Evolutionary conservation across 2,329 filamentous ascomycete species (phyloP), one percentile per base, ranked within the genome.

Genomic region (Xylariales sp.): DNA sequence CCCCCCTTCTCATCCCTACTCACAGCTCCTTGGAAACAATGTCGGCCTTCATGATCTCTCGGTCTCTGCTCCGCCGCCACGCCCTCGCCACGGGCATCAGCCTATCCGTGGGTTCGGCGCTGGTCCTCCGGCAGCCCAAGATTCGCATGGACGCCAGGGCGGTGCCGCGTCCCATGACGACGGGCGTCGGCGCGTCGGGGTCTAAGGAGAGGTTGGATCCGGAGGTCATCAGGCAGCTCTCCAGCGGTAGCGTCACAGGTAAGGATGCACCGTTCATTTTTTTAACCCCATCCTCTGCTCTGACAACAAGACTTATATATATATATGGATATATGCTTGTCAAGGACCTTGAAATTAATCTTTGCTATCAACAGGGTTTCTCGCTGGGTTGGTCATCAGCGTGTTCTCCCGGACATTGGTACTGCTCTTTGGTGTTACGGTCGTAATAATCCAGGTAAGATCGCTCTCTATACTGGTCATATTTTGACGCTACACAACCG

Each of bases 361-460:
- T 42, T 12, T 31, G 15, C 8, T 11, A 4, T 13, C 7, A 25
- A 3, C 33, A 83, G 81, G 82, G 14, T 76, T 85, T 39, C 50
- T 74, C n/a, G 62, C 72, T 4, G 84, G 84, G 2, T 51, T 90
- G 21, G 63, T 82, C 0, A 70, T 89, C 18, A 79, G 80, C 41
- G 66, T 83, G 13, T 88, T 90, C 57, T 88, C 83, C 7, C 78
- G 78, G 54, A 78, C 82, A 2, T 63, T 90, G 33, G 81, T 83
- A 2, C 52, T 89, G 13, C 57, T 90, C 15, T 63, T 85, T 15
- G 84, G 85, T 0, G 53, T 87, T 11, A 60, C 80, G 8, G 73
- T 86, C 17, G 65, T 85, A 12, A 67, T 76, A 20, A 53, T 84
- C 13, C 78, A 86, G 64, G 81, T 84, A 65, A 46, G 68, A 51